Base-by-base conservation (phyloP, 2,329 filamentous ascomycete genomes). In the Diaporthe sp. region DNA sequence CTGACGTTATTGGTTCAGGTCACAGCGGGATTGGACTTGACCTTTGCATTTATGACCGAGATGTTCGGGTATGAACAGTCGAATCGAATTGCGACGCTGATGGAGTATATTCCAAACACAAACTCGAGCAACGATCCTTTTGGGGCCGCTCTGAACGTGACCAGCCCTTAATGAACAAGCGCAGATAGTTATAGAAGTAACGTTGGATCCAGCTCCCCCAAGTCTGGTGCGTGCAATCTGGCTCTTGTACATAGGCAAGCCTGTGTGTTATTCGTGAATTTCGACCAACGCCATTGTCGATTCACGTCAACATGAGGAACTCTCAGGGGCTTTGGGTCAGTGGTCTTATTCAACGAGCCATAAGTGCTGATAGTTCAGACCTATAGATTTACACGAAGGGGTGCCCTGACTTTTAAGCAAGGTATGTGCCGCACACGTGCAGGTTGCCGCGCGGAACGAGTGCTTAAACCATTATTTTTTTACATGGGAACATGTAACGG, bases 51-150 rank as follows among this genome's bases (percentile, higher is more conserved):
- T 73, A 77, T 85, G 61, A 77, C 78, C 42, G 76, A 78, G 44
- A 82, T 89, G 10, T 92, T 87, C 82, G 89, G 90, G 0, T 81
- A 85, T 63, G 84, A 86, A 39, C 81, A 82, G 63, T 87, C 87
- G 3, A 79, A 84, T 65, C 76, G 77, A 6, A 81, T 91, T 53
- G 86, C 87, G 17, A 84, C 85, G 76, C 79, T 80, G 55, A 86
- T 89, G 77, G 91, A 93, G 81, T 91, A 92, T 82, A 84, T 77
- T n/a, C 78, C 81, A 2, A 77, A 77, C 47, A 73, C 53, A 4
- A 76, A 79, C 70, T 77, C 75, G 56, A 73, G 73, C 19, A 22
- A 66, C 9, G 63, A 66, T n/a, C 63, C 63, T 2, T 66, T 66
- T 27, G 63, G 63, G 5, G 44, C 47, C 8, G 44, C 30, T 2